These are phyloP conservation scores for Pyrenophora teres DNA, from an alignment of 2,329 filamentous ascomycete genomes.

Conservation along the genomic window DNA sequence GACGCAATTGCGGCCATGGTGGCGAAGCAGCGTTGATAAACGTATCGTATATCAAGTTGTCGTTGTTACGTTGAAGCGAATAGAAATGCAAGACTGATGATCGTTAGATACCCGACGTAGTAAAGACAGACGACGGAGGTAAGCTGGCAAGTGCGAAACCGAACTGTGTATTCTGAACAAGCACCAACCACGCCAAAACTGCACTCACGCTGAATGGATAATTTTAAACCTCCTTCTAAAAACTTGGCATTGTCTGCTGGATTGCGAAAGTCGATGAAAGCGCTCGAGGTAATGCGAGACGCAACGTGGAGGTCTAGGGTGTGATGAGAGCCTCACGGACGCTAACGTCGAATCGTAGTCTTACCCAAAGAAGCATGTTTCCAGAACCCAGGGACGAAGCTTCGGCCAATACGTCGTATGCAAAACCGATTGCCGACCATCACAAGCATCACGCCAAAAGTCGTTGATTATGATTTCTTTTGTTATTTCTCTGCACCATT, in stretches of 20 bases:
- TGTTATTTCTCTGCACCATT: conserved; percentile 37
- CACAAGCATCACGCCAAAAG: neutral
- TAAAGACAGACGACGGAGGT: neutral
- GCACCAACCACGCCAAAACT: neutral
- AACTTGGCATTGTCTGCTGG: conserved; percentile 16
- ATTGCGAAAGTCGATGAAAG: conserved; percentile 3
- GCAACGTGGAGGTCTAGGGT: conserved; percentile 39
- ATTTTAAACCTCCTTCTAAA: neutral
- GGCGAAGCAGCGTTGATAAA: neutral
- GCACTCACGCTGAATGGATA: conserved; percentile 2
- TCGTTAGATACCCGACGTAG: conserved; percentile 10
- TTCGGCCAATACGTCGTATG: neutral
- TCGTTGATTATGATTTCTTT: conserved; percentile 28
- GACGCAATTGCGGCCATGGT: conserved; percentile 44
- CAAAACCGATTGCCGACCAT: neutral
- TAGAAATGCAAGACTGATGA: conserved; percentile 1
- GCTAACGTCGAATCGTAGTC: conserved; percentile 30
- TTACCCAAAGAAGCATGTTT: conserved; percentile 11
- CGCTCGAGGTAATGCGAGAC: conserved; percentile 8
- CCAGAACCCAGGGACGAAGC: conserved; percentile 1
- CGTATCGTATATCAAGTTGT: too few species aligned
- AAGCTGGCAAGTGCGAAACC: neutral
- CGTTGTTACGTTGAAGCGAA: neutral
- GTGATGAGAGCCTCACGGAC: conserved; percentile 33
- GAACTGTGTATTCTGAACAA: neutral